phyloP scores from a whole-genome alignment of 768 basidiomycete species.

The Kwoniella heveanensis region DNA sequence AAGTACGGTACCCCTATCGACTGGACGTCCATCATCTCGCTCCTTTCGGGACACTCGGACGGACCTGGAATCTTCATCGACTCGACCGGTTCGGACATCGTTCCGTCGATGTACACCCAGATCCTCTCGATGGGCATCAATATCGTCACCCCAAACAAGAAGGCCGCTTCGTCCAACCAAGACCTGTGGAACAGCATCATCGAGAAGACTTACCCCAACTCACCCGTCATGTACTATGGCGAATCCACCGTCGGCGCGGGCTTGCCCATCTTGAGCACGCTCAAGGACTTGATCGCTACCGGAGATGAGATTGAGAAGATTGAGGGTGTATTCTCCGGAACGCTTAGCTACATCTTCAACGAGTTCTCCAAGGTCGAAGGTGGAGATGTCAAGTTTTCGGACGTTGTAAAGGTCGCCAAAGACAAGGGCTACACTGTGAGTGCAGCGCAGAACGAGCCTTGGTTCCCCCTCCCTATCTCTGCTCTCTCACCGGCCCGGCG shows the following conservation, averaged over 20 bases:
- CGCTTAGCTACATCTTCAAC: conserved; percentile 99
- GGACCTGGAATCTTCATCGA: conserved; percentile 73
- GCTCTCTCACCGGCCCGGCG: too few relatives aligned
- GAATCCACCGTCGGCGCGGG: conserved; percentile 96
- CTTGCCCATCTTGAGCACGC: conserved; percentile 82
- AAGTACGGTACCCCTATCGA: conserved; percentile 62
- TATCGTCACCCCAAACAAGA: conserved; percentile 97
- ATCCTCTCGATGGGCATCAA: conserved; percentile 77
- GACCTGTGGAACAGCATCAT: conserved; percentile 71
- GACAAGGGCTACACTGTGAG: conserved; percentile 91
- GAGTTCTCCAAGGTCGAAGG: conserved; percentile 75
- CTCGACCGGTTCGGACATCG: conserved; percentile 81
- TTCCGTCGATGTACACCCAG: conserved; percentile 78
- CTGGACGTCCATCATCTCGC: conserved; percentile 59
- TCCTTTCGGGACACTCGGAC: conserved; percentile 57
- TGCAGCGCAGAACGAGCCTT: conserved; percentile 10
- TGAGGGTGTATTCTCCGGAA: conserved; percentile 97
- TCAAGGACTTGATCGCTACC: conserved; percentile 87
- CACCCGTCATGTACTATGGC: conserved; percentile 61
- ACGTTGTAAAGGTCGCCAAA: conserved; percentile 82
- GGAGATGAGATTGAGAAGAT: conserved; percentile 93
- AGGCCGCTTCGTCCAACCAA: conserved; percentile 79
- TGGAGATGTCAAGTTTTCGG: conserved; percentile 69
- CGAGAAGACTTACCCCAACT: conserved; percentile 63
- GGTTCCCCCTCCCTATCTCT: not conserved